Evolutionary conservation across 495 filamentous ascomycete species (phyloP), one percentile per base, ranked within the genome.

Genomic region (Wilcoxina mikolae): DNA sequence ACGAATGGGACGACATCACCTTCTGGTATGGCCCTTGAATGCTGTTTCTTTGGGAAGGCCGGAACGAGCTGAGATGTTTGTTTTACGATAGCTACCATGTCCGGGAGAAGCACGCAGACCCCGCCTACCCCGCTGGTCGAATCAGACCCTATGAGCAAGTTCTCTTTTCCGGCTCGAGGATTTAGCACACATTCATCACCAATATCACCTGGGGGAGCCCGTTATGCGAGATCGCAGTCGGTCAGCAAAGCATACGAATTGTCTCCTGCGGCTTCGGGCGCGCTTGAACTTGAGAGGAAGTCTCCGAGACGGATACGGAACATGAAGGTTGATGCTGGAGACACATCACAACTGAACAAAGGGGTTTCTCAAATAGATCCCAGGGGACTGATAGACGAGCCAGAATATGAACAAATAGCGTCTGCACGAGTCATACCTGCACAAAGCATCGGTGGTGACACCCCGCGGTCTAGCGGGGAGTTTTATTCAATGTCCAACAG

Each of bases 401-500:
- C 42, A 47, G 62, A 65, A 42, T 52, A 51, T 27, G 62, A 65
- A 4, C 54, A 54, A 28, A 25, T 58, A 22, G 5, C 26, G 25
- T 24, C 58, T 51, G 25, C 50, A 54, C 11, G 60, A 24, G 50
- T 66, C 17, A 58, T 67, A 64, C 55, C 64, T 20, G 64, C 59
- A 20, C 59, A 63, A 24, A 67, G 64, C 15, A 53, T 67, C 57
- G 72, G 76, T 59, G 70, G 68, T 42, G 79, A 81, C 51, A 81
- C 85, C 43, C 83, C 85, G 23, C 72, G 93, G 63, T 95, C 87
- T 60, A 96, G 93, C 66, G 84, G 83, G 51, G 91, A 98, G 60
- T 93, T 95, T 58, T 95, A 93, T 66, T 88, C 88, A 3, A 70
- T 86, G 57, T 94, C 91, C 66, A 94, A 95, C 65, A 82, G 93